These are phyloP conservation scores for Metschnikowia corniflorae DNA, from an alignment of 805 yeast genomes.

Conservation along the genomic window DNA sequence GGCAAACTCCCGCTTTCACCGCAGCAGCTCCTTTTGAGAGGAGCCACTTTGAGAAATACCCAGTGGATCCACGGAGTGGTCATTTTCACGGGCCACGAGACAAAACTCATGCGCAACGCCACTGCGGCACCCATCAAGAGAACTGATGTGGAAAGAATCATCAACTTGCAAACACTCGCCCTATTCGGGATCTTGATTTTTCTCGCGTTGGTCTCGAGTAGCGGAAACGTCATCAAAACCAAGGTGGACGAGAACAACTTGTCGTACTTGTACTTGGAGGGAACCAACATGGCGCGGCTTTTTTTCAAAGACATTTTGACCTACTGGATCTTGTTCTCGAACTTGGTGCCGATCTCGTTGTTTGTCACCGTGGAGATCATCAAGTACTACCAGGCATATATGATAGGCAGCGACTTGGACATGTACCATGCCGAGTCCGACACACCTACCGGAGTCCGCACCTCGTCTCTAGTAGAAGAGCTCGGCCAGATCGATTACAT, in stretches of 20 bases:
- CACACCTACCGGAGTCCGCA: conserved; percentile 92
- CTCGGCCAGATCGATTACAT: conserved; percentile 95
- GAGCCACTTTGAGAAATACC: conserved; percentile 93
- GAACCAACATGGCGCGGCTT: conserved; percentile 61
- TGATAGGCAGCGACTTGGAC: conserved; percentile 93
- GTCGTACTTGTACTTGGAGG: conserved; percentile 64
- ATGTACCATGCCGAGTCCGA: conserved; percentile 84
- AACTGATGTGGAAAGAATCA: conserved; percentile 94
- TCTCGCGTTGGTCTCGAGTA: conserved; percentile 73
- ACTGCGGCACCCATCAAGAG: conserved; percentile 97
- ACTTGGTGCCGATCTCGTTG: conserved; percentile 93
- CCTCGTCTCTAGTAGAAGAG: conserved; percentile 94
- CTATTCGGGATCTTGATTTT: conserved; percentile 75
- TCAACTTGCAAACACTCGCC: conserved; percentile 87
- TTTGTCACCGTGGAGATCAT: conserved; percentile 96
- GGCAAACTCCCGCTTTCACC: conserved; percentile 69
- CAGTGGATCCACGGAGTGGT: conserved; percentile 94
- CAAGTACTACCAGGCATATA: conserved; percentile 90
- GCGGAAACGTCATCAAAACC: conserved; percentile 81
- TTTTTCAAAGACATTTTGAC: conserved; percentile 88
- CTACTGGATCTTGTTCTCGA: conserved; percentile 94
- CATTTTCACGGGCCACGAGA: conserved; percentile 96
- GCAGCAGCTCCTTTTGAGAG: conserved; percentile 87
- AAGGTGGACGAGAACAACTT: conserved; percentile 50
- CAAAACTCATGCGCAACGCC: conserved; percentile 96